phyloP scores from a whole-genome alignment of 2,329 filamentous ascomycete species.

The Rhytidhysteron rufulum region DNA sequence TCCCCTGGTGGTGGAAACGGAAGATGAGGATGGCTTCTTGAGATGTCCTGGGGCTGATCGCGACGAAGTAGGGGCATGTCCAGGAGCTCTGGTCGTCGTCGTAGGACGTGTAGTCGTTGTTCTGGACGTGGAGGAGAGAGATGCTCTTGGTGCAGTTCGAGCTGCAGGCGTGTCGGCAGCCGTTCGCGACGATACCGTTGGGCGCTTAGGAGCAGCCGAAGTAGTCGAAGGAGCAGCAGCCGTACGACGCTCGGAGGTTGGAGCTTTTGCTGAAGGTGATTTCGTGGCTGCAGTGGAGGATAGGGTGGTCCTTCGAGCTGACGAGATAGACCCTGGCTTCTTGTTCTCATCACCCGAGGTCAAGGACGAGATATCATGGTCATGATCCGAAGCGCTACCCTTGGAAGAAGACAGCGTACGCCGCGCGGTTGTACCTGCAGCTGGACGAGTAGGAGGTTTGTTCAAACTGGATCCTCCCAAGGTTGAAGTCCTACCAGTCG shows the following conservation, averaged over 20 bases:
- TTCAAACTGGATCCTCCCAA: conserved; percentile 26
- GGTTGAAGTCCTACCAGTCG: conserved; percentile 22
- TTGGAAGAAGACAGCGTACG: conserved; percentile 16
- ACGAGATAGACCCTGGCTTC: conserved; percentile 14
- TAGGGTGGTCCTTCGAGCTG: conserved; percentile 21
- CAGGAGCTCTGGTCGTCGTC: conserved; percentile 11
- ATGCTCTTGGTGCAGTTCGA: conserved; percentile 25
- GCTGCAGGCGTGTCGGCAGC: conserved; percentile 16
- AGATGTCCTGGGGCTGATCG: conserved; percentile 20
- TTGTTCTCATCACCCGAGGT: conserved; percentile 35
- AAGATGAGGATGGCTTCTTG: conserved; percentile 25
- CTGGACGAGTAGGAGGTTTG: conserved; percentile 34
- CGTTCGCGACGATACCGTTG: conserved; percentile 23
- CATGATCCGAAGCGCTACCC: conserved; percentile 23
- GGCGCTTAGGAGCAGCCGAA: conserved; percentile 22
- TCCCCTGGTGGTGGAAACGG: conserved; percentile 11
- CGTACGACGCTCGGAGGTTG: conserved; percentile 10
- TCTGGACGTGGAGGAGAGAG: conserved; percentile 17
- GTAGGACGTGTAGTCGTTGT: conserved; percentile 20
- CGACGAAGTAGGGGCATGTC: conserved; percentile 15
- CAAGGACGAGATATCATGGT: conserved; percentile 30
- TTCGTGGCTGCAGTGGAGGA: conserved; percentile 15
- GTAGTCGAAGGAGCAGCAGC: conserved; percentile 12
- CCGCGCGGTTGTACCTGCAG: conserved; percentile 19
- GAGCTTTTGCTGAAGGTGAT: conserved; percentile 21